These are phyloP conservation scores for Botrytis fragariae DNA, from an alignment of 2,329 filamentous ascomycete species.

Conservation along the genomic window DNA sequence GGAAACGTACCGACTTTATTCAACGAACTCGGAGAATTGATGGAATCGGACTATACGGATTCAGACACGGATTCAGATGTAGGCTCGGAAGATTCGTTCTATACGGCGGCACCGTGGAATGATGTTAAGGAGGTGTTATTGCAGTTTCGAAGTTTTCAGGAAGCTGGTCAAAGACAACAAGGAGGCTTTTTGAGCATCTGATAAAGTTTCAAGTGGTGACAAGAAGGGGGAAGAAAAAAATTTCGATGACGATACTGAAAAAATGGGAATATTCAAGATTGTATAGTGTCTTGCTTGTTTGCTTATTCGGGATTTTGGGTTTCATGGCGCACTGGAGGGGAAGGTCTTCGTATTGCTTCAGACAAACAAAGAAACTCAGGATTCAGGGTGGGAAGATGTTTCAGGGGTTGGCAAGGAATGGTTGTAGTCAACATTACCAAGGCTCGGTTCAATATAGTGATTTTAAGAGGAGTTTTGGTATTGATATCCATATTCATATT, in stretches of 20 bases:
- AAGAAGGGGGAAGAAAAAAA: background rate
- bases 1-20: conserved; percentile 10
- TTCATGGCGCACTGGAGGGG: background rate
- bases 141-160: conserved; percentile 5
- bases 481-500: conserved; percentile 12
- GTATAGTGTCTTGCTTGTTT: background rate
- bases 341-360: background rate
- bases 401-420: background rate
- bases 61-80: conserved; percentile 10
- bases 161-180: conserved; percentile 3
- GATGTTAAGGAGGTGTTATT: conserved; percentile 7
- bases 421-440: background rate
- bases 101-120: conserved; percentile 17
- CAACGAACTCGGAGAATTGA: conserved; percentile 17
- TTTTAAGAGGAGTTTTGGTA: background rate
- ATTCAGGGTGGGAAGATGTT: background rate
- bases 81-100: conserved; percentile 15
- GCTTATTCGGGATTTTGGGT: background rate
- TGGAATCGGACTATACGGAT: conserved; percentile 9
- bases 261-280: background rate
- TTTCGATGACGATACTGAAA: background rate
- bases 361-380: background rate
- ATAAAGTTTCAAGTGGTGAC: background rate
- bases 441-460: background rate
- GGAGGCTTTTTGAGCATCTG: background rate